These are phyloP conservation scores for Yamadazyma phyllophila DNA, from an alignment of 805 yeast species.

Conservation along the genomic window DNA sequence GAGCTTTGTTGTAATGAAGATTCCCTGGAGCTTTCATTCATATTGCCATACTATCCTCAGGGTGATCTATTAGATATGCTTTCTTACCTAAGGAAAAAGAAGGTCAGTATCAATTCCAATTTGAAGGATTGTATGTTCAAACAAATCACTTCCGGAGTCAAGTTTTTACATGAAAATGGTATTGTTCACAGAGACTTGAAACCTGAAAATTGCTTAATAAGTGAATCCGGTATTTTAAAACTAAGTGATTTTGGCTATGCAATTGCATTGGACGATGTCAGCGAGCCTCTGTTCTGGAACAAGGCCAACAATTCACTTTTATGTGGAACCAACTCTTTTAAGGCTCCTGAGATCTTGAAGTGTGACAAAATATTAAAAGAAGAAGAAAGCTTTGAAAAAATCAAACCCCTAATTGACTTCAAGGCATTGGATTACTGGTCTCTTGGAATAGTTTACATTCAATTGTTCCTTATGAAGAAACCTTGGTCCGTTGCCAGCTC, in stretches of 20 bases:
- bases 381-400: conserved; percentile 5
- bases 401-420: conserved; percentile 12
- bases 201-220: conserved; percentile 53
- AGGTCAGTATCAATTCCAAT: conserved; percentile 27
- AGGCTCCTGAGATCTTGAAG: conserved; percentile 50
- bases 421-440: conserved; percentile 47
- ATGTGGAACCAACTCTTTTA: conserved; percentile 53
- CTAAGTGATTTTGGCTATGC: conserved; percentile 54
- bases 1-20: conserved; percentile 22
- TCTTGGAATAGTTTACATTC: conserved; percentile 48
- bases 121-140: conserved; percentile 47
- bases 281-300: conserved; percentile 17
- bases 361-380: conserved; percentile 18
- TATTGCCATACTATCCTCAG: conserved; percentile 41
- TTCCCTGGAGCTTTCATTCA: conserved; percentile 27
- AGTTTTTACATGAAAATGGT: conserved; percentile 39
- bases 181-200: conserved; percentile 53
- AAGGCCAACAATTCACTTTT: conserved; percentile 14
- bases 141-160: conserved; percentile 44
- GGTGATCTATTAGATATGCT: conserved; percentile 50
- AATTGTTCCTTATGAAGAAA: conserved; percentile 39
- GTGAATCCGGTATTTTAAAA: conserved; percentile 41
- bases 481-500: conserved; percentile 49
- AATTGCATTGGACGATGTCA: conserved; percentile 26
- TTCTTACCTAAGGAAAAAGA: conserved; percentile 36